Evolutionary conservation across 148 eudicot species (phyloP), one percentile per base, ranked within the genome.

Genomic region (Camellia lanceoleosa): DNA sequence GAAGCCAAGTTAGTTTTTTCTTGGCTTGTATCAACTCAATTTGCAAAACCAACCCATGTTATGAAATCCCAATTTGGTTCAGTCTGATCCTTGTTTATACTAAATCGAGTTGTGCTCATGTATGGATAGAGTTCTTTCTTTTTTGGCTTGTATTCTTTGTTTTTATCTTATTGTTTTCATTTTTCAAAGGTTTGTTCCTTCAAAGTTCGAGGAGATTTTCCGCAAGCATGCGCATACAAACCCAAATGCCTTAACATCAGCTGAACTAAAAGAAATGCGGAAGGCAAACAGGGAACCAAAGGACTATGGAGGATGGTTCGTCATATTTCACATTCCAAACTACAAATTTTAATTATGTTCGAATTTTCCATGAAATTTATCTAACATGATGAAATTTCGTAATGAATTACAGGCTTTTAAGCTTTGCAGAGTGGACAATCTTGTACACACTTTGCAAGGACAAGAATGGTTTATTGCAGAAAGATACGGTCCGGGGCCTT

Each of bases 151-250:
- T 8, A 75, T 58, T 30, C 18, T 74, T 61, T 14, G 49, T 52
- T 1, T 12, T 71, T 43, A 3, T 30, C 13, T 73, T 46, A 68
- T 12, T 18, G 46, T 61, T 0, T 13, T 41, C 44, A 0, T 64
- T 12, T 46, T 74, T 83, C 44, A n/a, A 78, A 93, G 97, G 89
- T 92, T 92, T 72, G 91, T 90, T n/a, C 85, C 78, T 10, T 66
- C 83, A 4, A 93, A 92, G 85, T 93, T 93, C 64, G 94, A 93
- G 80, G 92, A 87, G 78, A 89, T 93, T 3, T 93, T 93, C 76
- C 51, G 5, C 13, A 90, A 92, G 84, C 91, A 93, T 20, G 96
- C 94, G 0, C 85, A 38, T 9, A 74, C 84, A 68, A 83, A 86
- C 54, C 23, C 85, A 12, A 71, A 86, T 64, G 90, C 92, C 60